These are phyloP conservation scores for Suhomyces kunorum DNA, from an alignment of 1,139 yeast genomes.

Conservation along the genomic window DNA sequence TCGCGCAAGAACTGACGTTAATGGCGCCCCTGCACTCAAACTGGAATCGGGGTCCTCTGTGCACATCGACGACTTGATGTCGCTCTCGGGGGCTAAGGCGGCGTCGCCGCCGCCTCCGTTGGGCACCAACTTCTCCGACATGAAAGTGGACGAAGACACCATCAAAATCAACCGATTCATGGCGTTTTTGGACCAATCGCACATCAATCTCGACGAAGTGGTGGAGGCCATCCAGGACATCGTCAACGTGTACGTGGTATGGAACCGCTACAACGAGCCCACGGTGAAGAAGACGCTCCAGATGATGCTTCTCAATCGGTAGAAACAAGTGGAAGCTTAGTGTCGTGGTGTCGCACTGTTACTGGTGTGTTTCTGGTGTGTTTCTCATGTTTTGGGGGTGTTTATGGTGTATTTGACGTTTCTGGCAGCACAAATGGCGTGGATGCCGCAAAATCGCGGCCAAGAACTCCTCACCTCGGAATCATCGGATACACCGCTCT, in stretches of 20 bases:
- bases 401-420: no score
- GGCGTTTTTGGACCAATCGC: conserved; percentile 69
- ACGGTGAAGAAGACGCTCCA: conserved; percentile 44
- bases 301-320: conserved; percentile 41
- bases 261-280: conserved; percentile 81
- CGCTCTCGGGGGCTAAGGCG: conserved; percentile 18
- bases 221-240: conserved; percentile 82
- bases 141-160: conserved; percentile 41
- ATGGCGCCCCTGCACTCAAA: conserved; percentile 7
- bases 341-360: no score
- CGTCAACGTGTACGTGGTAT: conserved; percentile 72
- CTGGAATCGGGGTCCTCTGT: conserved; percentile 19
- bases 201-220: conserved; percentile 72
- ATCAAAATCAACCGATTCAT: conserved; percentile 55
- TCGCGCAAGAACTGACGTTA: conserved; percentile 15
- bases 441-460: no score
- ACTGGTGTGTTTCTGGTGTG: no score
- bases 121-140: conserved; percentile 27
- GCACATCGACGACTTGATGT: conserved; percentile 45
- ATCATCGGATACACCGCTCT: no score
- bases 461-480: no score
- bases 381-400: no score
- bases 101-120: no score
- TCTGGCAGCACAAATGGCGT: no score
- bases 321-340: no score